Evolutionary conservation across 1,284 basidiomycete genomes (phyloP), one percentile per base, ranked within the genome.

Genomic region (Entoloma clypeatum): DNA sequence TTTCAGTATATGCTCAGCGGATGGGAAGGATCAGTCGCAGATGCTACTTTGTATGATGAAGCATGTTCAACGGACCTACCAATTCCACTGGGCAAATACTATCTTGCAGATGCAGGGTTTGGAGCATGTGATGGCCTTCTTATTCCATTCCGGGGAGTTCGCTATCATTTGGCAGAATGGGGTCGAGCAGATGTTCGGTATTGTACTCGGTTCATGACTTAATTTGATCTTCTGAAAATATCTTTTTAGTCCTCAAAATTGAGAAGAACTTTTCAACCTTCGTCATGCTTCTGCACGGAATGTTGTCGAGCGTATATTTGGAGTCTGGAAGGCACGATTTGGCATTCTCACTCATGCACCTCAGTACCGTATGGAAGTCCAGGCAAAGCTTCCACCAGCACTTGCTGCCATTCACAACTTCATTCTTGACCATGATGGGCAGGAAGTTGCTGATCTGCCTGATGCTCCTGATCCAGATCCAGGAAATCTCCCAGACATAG

Each of bases 31-130:
- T 62, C 56, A 32, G 54, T 56, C 17, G 50, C 60, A 16, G 66
- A 69, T 48, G 48, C 59, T 10, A 37, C 43, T 1, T 53, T 69
- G 41, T 67, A 49, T 35, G 35, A 39, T 5, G 23, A 57, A 41
- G 55, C 67, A 3, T 49, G 50, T 1, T 22, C 49, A 1, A 36
- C 23, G 3, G 60, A 64, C 43, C 52, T 68, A 18, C 7, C 3
- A 0, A 55, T 69, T 37, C 62, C 64, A 2, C 19, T 22, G 0
- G 53, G 59, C 6, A 60, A 60, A 38, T 62, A 47, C 39, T 69
- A 67, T 39, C 56, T 70, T 24, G 66, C 57, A 6, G 64, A 69
- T 62, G 66, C 65, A 7, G 64, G 68, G 0, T 71, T 65, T 58
- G 51, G 48, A 4, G 14, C 47, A 0, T 63, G 57, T 50, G 54